These are phyloP conservation scores for Phytophthora sojae DNA, from an alignment of 352 stramenopile species.

Conservation along the genomic window DNA sequence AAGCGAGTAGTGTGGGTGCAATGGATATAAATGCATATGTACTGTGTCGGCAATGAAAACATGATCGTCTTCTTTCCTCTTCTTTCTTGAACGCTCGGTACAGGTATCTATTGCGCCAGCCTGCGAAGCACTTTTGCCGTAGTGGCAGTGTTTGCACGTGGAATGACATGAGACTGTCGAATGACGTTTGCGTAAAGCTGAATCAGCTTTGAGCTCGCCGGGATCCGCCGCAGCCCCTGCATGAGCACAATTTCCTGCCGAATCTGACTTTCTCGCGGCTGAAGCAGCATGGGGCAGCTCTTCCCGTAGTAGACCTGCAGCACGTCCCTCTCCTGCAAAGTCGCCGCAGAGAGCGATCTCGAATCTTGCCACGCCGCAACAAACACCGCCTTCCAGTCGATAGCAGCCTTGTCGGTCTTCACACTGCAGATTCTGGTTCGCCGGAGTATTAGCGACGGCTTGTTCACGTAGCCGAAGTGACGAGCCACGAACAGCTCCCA, in stretches of 20 bases:
- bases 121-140: conserved; percentile 24
- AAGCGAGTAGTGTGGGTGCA: neutral
- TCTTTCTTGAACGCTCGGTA: too few species aligned
- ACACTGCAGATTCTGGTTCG: conserved; percentile 2
- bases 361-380: conserved; percentile 49
- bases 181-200: conserved; percentile 62
- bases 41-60: too few species aligned
- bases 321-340: conserved; percentile 43
- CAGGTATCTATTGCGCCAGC: conserved; percentile 15
- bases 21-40: too few species aligned
- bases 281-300: conserved; percentile 32
- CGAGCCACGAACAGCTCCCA: conserved; percentile 54
- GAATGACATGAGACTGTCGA: conserved; percentile 39
- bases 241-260: conserved; percentile 73
- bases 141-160: conserved; percentile 23
- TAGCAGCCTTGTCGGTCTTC: neutral
- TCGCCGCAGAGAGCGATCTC: conserved; percentile 23
- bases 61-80: too few species aligned
- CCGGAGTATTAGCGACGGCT: conserved; percentile 8
- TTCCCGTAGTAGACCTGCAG: conserved; percentile 44
- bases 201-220: conserved; percentile 53
- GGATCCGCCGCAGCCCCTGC: conserved; percentile 58
- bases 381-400: conserved; percentile 62
- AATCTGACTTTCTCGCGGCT: conserved; percentile 44
- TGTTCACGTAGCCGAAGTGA: conserved; percentile 53